Base-by-base conservation (phyloP, 331 rosid species). In the Erythrophleum ivorense region DNA sequence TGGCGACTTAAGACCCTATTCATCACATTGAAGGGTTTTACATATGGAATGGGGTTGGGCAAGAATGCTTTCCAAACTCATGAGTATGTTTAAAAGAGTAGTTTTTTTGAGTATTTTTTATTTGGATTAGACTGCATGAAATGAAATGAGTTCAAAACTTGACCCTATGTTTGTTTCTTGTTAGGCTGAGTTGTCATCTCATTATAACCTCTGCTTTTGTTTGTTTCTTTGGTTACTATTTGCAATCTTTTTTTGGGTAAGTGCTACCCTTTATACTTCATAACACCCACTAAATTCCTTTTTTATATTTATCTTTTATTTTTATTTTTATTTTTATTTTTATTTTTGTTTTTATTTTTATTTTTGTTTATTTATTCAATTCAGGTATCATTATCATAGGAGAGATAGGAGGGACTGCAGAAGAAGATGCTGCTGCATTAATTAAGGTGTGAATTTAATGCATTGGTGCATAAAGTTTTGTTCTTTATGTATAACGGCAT, bases 331-430 rank as follows among this genome's bases (percentile, higher is more conserved):
- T 24, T 24, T 40, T 59, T 79, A 80, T 82, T 65, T n/a, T n/a
- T n/a, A n/a, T n/a, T n/a, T n/a, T n/a, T n/a, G n/a, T n/a, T n/a
- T n/a, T n/a, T n/a, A n/a, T n/a, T n/a, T n/a, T n/a, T n/a, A n/a
- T n/a, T n/a, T n/a, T n/a, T 31, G 38, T 0, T 8, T 8, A 46
- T 5, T 31, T n/a, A n/a, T n/a, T n/a, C 43, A 13, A 77, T 84
- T 82, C 90, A 93, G 98, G 99, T 76, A 92, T 95, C 71, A 6
- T 95, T 88, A 90, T 95, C 63, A 95, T 95, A 40, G 98, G 99
- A 86, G 99, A 96, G 88, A 96, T 96, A 65, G 99, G 99, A 82
- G 99, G 99, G 70, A 96, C 98, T 69, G 99, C 99, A 43, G 97
- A 96, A 90, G 99, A 96, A 82, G 99, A 96, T 92, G 99, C 97